Percentiles rank a stretch among this genome's conserved stretches.
Evolutionary conservation across 2,329 filamentous ascomycete genomes (phyloP).

Genomic region (Diaporthe caulivora): DNA sequence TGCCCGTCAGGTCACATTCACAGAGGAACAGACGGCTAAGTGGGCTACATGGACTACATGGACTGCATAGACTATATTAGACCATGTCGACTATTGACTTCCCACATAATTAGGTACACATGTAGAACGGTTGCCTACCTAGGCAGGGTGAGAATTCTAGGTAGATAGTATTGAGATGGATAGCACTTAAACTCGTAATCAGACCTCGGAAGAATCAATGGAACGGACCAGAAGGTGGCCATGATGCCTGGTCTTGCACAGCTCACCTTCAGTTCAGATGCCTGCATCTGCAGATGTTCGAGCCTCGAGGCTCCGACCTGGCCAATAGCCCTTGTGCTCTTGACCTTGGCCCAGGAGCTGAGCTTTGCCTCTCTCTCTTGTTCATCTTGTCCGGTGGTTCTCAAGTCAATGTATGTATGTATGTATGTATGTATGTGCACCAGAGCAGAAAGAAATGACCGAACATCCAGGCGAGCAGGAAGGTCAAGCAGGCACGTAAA

Average conservation of each 20-base stretch:
- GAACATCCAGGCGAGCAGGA: no score
- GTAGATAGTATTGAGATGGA: background rate
- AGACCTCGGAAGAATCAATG: background rate
- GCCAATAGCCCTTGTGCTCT: background rate
- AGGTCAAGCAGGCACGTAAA: no score
- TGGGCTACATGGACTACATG: background rate
- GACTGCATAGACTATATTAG: no score
- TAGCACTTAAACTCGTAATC: background rate
- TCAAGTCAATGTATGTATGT: background rate
- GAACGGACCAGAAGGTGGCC: background rate
- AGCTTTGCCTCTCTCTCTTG: background rate
- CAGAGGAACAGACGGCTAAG: background rate
- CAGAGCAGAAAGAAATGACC: no score
- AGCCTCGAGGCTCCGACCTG: background rate
- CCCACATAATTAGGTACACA: no score
- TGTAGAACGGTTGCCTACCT: no score
- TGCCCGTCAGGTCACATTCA: background rate
- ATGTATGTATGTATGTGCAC: no score
- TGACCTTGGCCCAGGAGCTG: conserved; percentile 1
- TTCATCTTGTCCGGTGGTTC: background rate
- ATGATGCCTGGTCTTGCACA: no score
- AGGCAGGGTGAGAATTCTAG: no score
- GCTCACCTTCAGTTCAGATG: background rate
- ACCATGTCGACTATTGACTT: no score
- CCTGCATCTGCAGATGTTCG: background rate